Percentiles rank a stretch among this genome's conserved stretches.
Conservation (phyloP, 2,329 filamentous ascomycete species). For the Teratosphaeria zuluensis region DNA sequence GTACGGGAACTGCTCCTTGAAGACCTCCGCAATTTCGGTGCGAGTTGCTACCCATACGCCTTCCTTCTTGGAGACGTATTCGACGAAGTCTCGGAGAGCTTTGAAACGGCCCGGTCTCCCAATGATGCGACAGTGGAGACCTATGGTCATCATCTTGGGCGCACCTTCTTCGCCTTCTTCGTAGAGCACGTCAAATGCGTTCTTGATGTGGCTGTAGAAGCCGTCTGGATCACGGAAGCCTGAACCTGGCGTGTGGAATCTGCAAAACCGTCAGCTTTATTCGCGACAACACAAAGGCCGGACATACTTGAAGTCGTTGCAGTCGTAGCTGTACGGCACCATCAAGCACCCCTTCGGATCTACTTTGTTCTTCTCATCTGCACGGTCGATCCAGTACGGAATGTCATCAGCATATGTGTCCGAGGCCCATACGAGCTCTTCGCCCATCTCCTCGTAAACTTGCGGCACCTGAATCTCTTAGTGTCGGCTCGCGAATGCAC, state of each 20-base stretch:
- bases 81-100: slow-evolving; percentile 44
- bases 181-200: slow-evolving; percentile 46
- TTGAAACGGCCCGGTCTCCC: slow-evolving; percentile 44
- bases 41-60: slow-evolving; percentile 46
- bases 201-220: slow-evolving; percentile 41
- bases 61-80: slow-evolving; percentile 44
- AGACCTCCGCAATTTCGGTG: slow-evolving; percentile 43
- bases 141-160: slow-evolving; percentile 51
- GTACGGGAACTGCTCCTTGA: slow-evolving; percentile 40
- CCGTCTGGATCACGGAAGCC: slow-evolving; percentile 36
- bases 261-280: neutral
- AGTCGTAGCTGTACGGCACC: slow-evolving; percentile 47
- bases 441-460: slow-evolving; percentile 21
- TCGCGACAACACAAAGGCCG: neutral
- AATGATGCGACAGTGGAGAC: slow-evolving; percentile 44
- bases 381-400: slow-evolving; percentile 47
- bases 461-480: too few relatives aligned
- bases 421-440: slow-evolving; percentile 40
- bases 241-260: slow-evolving; percentile 27
- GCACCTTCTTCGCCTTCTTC: slow-evolving; percentile 40
- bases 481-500: too few relatives aligned
- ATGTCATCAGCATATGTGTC: slow-evolving; percentile 48
- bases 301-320: slow-evolving; percentile 42
- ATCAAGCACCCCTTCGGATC: slow-evolving; percentile 43
- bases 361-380: slow-evolving; percentile 33